Percentiles rank a stretch among this genome's conserved stretches.
phyloP scores from a whole-genome alignment of 352 stramenopile species.

The Peronosclerospora sorghi region DNA sequence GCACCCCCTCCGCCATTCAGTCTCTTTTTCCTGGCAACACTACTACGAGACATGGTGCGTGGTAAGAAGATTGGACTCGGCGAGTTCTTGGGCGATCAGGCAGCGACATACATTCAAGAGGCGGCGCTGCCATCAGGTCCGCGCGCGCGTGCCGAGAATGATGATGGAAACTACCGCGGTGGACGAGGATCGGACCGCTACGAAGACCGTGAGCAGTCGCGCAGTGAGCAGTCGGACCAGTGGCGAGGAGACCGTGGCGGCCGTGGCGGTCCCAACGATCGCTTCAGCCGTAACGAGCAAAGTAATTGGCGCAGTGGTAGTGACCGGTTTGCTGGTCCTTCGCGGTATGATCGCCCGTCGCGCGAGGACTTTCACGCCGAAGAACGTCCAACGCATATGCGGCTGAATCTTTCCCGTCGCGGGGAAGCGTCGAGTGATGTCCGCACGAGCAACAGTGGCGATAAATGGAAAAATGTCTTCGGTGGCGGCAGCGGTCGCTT shows the following conservation, averaged over 20 bases:
- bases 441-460: slow-evolving; percentile 24
- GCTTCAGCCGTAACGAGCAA: slow-evolving; percentile 17
- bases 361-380: slow-evolving; percentile 45
- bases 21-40: slow-evolving; percentile 2
- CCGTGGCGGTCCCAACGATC: slow-evolving; percentile 11
- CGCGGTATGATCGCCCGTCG: slow-evolving; percentile 55
- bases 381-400: slow-evolving; percentile 66
- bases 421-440: slow-evolving; percentile 17
- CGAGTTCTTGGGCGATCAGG: slow-evolving; percentile 62
- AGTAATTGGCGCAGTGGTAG: slow-evolving; percentile 21
- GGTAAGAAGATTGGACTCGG: slow-evolving; percentile 64
- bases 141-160: slow-evolving; percentile 31
- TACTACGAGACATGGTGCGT: slow-evolving; percentile 25
- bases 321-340: slow-evolving; percentile 24
- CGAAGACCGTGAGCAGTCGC: slow-evolving; percentile 31
- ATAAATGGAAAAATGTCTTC: slow-evolving; percentile 51
- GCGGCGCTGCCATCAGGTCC: slow-evolving; percentile 48
- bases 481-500: slow-evolving; percentile 22
- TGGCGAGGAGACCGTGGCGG: slow-evolving; percentile 36
- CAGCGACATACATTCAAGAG: slow-evolving; percentile 45
- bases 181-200: slow-evolving; percentile 31
- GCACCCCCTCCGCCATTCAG: slow-evolving; percentile 12
- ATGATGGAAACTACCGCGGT: slow-evolving; percentile 39
- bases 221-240: slow-evolving; percentile 38
- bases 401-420: slow-evolving; percentile 60